Evolutionary conservation across 164 flowering plant species (phyloP).

Genomic region (grape (Vitis vinifera)): ASM3070453v1 NC_081810.1:1673001-1673500

Average conservation of each 20-base stretch:
- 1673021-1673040: conserved; percentile 14
- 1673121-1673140: conserved; percentile 27
- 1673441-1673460: background rate
- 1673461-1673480: background rate
- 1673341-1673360: conserved; percentile 7
- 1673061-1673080: conserved; percentile 24
- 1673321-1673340: background rate
- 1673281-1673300: background rate
- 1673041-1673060: conserved; percentile 15
- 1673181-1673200: conserved; percentile 25
- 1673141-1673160: conserved; percentile 14
- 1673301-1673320: background rate
- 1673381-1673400: background rate
- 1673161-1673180: conserved; percentile 9
- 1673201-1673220: conserved; percentile 11
- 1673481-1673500: background rate
- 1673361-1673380: background rate
- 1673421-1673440: no score
- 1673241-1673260: background rate
- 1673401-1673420: background rate
- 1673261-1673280: background rate
- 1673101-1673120: conserved; percentile 39
- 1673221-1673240: conserved; percentile 18
- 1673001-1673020: conserved; percentile 16
- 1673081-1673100: conserved; percentile 32